Evolutionary conservation across 1,284 basidiomycete genomes (phyloP), one percentile per base, ranked within the genome.

Genomic region (Rhodotorula sp.): DNA sequence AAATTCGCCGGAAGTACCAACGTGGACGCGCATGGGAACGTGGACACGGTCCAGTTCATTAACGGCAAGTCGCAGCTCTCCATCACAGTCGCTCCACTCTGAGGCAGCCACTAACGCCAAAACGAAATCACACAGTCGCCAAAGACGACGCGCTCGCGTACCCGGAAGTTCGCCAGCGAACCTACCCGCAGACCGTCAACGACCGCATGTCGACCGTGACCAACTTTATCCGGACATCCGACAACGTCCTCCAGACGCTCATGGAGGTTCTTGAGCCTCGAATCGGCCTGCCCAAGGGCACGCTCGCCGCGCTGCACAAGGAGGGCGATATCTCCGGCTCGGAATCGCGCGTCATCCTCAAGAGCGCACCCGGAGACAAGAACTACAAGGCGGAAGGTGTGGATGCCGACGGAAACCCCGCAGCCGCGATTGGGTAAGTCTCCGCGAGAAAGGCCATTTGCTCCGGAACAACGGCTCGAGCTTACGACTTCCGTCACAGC

Each of bases 1-100:
- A 68, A 70, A 26, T 44, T 30, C 26, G 83, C 84, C 0, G 88
- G 88, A 3, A 84, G 84, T 1, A 87, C 85, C 68, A 87, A 86
- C 22, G 85, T 87, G 5, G 86, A 89, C 75, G 84, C 85, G 10
- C 42, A 57, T 33, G 88, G 88, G 51, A 78, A 79, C 49, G 72
- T 79, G 7, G 88, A 89, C 78, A 85, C 84, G 1, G 83, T 84
- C 20, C 87, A 89, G 75, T 89, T 88, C 79, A 81, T 89, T 71
- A 89, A 89, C 14, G 53, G 46, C 8, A 24, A 3, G 46, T 48
- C 8, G 37, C 37, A 6, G 37, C 37, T 37, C 37, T 7, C 6
- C 37, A 37, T 37, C 37, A 7, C 37, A 37, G 37, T 37, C 37
- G 10, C 37, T 37, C 8, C 12, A 37, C 37, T 37, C 8, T 10